Base-by-base conservation (phyloP, 805 yeast genomes). In the Blastobotrys americana region DNA sequence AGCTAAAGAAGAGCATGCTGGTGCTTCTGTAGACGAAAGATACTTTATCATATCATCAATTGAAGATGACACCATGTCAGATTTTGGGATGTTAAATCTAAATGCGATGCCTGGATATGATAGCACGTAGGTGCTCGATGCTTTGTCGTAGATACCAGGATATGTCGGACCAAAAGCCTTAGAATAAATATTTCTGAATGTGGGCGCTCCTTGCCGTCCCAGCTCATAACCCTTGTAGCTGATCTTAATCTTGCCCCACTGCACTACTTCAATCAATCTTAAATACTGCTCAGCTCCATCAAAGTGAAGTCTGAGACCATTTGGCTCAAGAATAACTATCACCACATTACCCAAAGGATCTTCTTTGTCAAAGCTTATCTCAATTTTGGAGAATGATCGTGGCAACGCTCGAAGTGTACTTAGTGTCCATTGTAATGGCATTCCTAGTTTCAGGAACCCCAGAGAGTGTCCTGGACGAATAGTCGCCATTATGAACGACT, bases 141-240 rank as follows among this genome's bases (percentile, higher is more conserved):
- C 49, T 2, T 47, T 41, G 41, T 66, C 63, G 18, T 68, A 55
- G 18, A 48, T 52, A 0, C 83, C 83, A 1, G 82, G 80, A 49
- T 73, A 76, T 0, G 84, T 77, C 1, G 84, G 84, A 0, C 84
- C 84, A 57, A 78, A 76, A 3, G 71, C 63, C 57, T 70, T 73
- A 55, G 74, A 74, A 59, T 78, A 78, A 2, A 78, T 67, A 34
- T 65, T 61, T 41, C 70, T 71, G 52, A 77, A 69, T 13, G 50
- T 46, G 16, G 51, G 51, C 3, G 47, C 15, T 2, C 49, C 46
- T 15, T 44, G 47, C 19, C 41, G 41, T 16, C 51, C 54, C 13
- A 54, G 34, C 27, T 56, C 59, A 13, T 46, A 38, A 31, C 50
- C 52, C 27, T 57, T 55, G 44, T 57, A 57, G 19, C 18, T 13